These are phyloP conservation scores for Pestalotiopsis sp. DNA, from an alignment of 2,329 filamentous ascomycete genomes.

Conservation along the genomic window DNA sequence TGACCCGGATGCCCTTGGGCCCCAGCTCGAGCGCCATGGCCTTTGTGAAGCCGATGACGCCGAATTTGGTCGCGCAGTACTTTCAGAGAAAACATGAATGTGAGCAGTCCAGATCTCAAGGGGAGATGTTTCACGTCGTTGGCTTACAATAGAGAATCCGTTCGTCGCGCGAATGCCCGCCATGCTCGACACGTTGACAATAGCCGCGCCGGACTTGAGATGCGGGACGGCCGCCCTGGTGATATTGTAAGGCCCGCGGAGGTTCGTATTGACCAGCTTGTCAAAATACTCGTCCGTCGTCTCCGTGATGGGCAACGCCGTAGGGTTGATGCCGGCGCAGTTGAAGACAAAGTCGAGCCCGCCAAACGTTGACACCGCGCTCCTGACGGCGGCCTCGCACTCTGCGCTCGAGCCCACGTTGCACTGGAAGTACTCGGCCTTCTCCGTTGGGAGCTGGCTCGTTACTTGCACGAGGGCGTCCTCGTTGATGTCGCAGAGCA, in stretches of 20 bases:
- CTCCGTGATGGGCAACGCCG: slow-evolving; percentile 36
- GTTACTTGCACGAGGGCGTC: slow-evolving; percentile 14
- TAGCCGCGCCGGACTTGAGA: slow-evolving; percentile 28
- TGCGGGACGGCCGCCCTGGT: slow-evolving; percentile 42
- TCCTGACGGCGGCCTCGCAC: slow-evolving; percentile 10
- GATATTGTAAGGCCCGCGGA: slow-evolving; percentile 44
- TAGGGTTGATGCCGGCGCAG: slow-evolving; percentile 49
- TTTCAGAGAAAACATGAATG: neutral
- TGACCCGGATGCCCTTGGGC: slow-evolving; percentile 35
- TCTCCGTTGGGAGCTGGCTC: neutral
- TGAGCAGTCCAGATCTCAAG: neutral
- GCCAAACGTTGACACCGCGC: slow-evolving; percentile 17
- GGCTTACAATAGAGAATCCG: slow-evolving; percentile 16
- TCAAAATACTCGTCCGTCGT: slow-evolving; percentile 47
- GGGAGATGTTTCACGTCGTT: too few relatives aligned
- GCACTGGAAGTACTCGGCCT: neutral
- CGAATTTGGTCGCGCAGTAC: slow-evolving; percentile 39
- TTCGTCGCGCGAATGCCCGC: slow-evolving; percentile 27
- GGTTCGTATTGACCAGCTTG: slow-evolving; percentile 43
- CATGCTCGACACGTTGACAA: slow-evolving; percentile 40
- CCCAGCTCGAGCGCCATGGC: slow-evolving; percentile 42
- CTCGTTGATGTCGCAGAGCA: slow-evolving; percentile 28
- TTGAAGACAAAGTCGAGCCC: slow-evolving; percentile 38
- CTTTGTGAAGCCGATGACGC: slow-evolving; percentile 40
- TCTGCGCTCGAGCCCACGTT: slow-evolving; percentile 20